phyloP scores from a whole-genome alignment of 1,139 yeast genomes.

The Sugiyamaella paludigena region DNA sequence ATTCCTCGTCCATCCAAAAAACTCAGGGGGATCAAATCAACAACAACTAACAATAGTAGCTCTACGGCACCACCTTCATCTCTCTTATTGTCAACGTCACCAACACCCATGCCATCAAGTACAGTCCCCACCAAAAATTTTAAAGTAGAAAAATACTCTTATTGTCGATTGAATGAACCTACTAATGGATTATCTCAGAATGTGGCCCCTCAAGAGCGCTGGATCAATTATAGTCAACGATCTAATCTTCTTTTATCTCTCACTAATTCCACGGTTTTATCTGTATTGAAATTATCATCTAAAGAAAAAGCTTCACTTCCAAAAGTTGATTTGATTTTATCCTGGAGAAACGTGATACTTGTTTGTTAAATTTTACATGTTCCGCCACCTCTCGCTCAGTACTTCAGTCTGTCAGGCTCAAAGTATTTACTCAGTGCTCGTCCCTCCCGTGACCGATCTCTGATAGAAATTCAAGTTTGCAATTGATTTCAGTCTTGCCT shows the following conservation, averaged over 20 bases:
- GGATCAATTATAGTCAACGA: constrained; percentile 10
- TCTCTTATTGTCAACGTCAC: too few species aligned
- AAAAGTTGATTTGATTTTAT: constrained; percentile 1
- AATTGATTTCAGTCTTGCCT: too few species aligned
- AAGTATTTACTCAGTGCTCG: too few species aligned
- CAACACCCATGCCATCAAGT: too few species aligned
- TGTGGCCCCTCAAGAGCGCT: constrained; percentile 2
- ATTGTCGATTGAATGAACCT: constrained; percentile 5
- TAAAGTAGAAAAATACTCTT: constrained; percentile 7
- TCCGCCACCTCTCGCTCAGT: neutral
- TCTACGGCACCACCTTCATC: too few species aligned
- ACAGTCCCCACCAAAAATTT: neutral
- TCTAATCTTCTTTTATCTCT: constrained; percentile 4
- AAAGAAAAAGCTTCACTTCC: neutral
- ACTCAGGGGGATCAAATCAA: too few species aligned
- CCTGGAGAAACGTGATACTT: constrained; percentile 6
- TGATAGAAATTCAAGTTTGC: too few species aligned
- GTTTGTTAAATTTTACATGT: constrained; percentile 3
- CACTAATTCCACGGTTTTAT: constrained; percentile 1
- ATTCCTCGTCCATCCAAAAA: too few species aligned
- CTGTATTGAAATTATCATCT: constrained; percentile 1
- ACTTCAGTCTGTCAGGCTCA: too few species aligned
- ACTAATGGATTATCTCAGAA: constrained; percentile 10
- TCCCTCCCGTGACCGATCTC: too few species aligned
- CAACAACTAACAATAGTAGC: too few species aligned